These are phyloP conservation scores for Pichia sp. DNA, from an alignment of 1,139 yeast genomes.

Conservation along the genomic window DNA sequence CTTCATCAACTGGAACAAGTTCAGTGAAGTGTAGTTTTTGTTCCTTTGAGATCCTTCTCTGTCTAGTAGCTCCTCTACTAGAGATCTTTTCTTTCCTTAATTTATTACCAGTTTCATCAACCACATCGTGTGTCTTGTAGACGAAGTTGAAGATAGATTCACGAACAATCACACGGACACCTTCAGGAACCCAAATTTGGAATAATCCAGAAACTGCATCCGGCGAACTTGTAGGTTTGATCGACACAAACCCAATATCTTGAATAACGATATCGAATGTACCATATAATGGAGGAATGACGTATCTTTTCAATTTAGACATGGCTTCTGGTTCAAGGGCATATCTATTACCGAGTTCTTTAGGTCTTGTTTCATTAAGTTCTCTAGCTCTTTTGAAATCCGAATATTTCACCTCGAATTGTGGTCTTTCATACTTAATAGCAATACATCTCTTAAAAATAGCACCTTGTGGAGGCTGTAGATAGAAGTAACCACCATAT, in stretches of 20 bases:
- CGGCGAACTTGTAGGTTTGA: constrained; percentile 49
- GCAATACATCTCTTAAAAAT: constrained; percentile 41
- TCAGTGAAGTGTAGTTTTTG: constrained; percentile 24
- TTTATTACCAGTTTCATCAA: constrained; percentile 20
- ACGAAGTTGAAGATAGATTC: constrained; percentile 37
- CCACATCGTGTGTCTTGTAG: constrained; percentile 22
- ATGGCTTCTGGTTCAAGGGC: constrained; percentile 35
- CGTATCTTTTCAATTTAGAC: constrained; percentile 40
- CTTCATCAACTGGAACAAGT: constrained; percentile 22
- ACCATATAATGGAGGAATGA: constrained; percentile 69
- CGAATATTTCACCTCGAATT: constrained; percentile 35
- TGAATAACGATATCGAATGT: constrained; percentile 65
- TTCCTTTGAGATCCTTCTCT: constrained; percentile 18
- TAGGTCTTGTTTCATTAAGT: constrained; percentile 21
- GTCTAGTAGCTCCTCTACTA: constrained; percentile 13
- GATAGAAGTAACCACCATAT: constrained; percentile 60
- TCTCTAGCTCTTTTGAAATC: constrained; percentile 33
- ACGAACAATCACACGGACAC: constrained; percentile 42
- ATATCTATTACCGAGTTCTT: constrained; percentile 35
- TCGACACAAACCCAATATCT: constrained; percentile 64
- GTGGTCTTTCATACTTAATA: constrained; percentile 33
- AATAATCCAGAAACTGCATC: constrained; percentile 41
- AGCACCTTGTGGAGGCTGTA: constrained; percentile 44
- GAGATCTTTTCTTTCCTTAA: constrained; percentile 17
- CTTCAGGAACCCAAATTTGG: constrained; percentile 49